phyloP scores from a whole-genome alignment of 257 asterid genomes.

The Fraxinus anomala region DNA sequence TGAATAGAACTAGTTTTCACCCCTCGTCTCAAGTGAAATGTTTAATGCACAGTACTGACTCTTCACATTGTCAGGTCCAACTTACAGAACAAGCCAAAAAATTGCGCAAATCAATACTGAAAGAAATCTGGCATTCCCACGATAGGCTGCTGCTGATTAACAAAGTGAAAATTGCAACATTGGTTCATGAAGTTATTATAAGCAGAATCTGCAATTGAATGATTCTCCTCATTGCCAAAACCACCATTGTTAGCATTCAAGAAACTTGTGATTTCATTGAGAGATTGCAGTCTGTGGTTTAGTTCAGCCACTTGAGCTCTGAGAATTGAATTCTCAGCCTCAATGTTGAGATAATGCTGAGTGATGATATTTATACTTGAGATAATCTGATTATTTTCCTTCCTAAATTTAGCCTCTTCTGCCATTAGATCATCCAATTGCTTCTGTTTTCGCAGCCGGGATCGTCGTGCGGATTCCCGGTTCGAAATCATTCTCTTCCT shows the following conservation, averaged over 20 bases:
- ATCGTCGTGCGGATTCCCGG: conserved; percentile 92
- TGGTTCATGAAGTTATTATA: conserved; percentile 31
- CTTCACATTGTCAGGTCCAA: neutral
- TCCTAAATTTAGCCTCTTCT: conserved; percentile 54
- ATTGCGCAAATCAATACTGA: conserved; percentile 27
- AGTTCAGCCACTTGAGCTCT: conserved; percentile 83
- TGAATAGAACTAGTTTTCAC: no score
- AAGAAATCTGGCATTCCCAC: conserved; percentile 40
- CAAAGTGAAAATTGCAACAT: conserved; percentile 36
- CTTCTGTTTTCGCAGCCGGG: conserved; percentile 85
- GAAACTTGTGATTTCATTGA: conserved; percentile 54
- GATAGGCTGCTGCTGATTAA: conserved; percentile 30
- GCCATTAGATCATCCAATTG: conserved; percentile 71
- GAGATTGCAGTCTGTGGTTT: conserved; percentile 65
- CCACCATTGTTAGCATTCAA: conserved; percentile 28
- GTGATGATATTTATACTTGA: conserved; percentile 46
- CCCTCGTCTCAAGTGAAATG: no score
- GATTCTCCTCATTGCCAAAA: conserved; percentile 15
- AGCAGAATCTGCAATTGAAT: neutral
- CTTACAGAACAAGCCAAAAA: neutral
- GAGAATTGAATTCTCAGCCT: conserved; percentile 77
- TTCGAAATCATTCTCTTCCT: conserved; percentile 86
- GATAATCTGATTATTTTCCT: conserved; percentile 60
- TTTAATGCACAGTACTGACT: neutral
- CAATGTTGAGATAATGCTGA: conserved; percentile 53